Evolutionary conservation across 139 green algal species (phyloP).

Genomic region (Coelastrella sp.): DNA sequence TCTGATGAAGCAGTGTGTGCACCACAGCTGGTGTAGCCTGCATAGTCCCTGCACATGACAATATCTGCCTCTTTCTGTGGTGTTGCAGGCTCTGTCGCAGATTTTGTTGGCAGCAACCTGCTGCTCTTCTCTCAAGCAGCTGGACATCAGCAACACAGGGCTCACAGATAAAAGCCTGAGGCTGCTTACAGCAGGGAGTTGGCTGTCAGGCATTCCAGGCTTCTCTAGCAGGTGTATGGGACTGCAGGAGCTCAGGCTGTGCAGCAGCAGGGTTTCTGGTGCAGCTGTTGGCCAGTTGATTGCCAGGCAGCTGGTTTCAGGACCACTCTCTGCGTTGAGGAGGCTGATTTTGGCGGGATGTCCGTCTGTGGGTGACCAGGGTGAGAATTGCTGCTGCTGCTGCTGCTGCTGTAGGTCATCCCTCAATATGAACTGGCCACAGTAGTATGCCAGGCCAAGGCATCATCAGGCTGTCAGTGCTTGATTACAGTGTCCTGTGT

Average conservation of each 20-base stretch:
- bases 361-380: background rate
- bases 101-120: background rate
- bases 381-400: background rate
- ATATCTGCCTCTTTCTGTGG: background rate
- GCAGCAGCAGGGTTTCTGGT: constrained; percentile 12
- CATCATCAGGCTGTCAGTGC: background rate
- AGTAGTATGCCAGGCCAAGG: too few relatives aligned
- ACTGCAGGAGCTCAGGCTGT: constrained; percentile 6
- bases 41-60: too few relatives aligned
- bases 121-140: background rate
- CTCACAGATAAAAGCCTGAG: background rate
- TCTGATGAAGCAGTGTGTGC: background rate
- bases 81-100: background rate
- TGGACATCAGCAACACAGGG: constrained; percentile 14
- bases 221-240: background rate
- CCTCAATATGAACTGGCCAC: too few relatives aligned
- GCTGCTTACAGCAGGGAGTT: background rate
- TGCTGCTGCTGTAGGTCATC: background rate
- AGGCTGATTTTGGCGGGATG: background rate
- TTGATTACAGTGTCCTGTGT: background rate
- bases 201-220: background rate
- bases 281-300: constrained; percentile 2
- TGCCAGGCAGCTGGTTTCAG: background rate
- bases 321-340: background rate
- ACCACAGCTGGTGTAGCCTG: too few relatives aligned